These are phyloP conservation scores for Cordia subcordata DNA, from an alignment of 257 asterid genomes.

Conservation along the genomic window DNA sequence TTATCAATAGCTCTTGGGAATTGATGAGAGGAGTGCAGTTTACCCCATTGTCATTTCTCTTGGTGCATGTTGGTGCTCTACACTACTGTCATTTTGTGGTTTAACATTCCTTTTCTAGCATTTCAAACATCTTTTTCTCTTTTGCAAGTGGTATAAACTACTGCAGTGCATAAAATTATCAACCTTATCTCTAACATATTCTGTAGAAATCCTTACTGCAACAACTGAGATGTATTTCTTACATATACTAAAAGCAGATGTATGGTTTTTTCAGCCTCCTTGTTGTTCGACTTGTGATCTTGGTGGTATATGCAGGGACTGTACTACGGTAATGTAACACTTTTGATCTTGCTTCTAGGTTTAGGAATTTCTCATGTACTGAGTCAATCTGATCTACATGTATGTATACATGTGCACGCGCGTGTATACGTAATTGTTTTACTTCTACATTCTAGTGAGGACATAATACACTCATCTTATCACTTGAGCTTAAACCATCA, in stretches of 20 bases:
- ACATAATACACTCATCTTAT: no score
- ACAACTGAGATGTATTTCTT: background rate
- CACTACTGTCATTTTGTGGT: no score
- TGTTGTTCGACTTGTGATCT: conserved; percentile 80
- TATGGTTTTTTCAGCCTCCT: conserved; percentile 73
- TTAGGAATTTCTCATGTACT: background rate
- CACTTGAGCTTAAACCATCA: background rate
- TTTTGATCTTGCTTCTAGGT: background rate
- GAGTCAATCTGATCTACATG: background rate
- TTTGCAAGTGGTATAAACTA: background rate
- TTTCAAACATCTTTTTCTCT: background rate
- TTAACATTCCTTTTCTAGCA: no score
- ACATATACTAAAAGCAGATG: background rate
- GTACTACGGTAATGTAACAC: conserved; percentile 75
- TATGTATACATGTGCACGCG: background rate
- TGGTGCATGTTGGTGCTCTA: background rate
- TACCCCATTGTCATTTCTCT: background rate
- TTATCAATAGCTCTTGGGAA: background rate
- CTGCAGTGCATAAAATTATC: background rate
- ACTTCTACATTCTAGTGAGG: background rate
- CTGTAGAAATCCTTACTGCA: background rate
- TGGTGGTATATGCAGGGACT: conserved; percentile 68
- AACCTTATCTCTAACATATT: background rate
- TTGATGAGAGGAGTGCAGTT: background rate
- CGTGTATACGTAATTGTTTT: background rate